Conservation (phyloP, 768 basidiomycete species). For the Kwoniella botswanensis region DNA sequence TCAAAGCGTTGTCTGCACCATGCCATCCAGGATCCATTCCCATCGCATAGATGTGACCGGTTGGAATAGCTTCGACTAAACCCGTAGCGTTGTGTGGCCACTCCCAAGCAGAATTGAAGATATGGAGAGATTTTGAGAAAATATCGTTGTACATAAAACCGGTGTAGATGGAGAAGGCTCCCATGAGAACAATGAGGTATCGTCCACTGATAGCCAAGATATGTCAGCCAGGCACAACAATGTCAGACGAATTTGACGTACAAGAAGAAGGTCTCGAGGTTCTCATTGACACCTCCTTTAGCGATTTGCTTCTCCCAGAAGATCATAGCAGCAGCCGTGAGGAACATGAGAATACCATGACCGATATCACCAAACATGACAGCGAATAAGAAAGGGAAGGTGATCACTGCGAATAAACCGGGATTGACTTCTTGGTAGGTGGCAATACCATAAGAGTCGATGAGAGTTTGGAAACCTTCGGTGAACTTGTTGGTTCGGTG, state of each 20-base stretch:
- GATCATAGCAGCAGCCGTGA: slow-evolving; percentile 83
- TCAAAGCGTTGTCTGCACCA: slow-evolving; percentile 83
- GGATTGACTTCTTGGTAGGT: slow-evolving; percentile 97
- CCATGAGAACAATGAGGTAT: slow-evolving; percentile 98
- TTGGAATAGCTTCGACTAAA: slow-evolving; percentile 64
- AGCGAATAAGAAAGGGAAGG: slow-evolving; percentile 97
- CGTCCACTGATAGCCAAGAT: slow-evolving; percentile 70
- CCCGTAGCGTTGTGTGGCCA: slow-evolving; percentile 67
- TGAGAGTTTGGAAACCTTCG: slow-evolving; percentile 94
- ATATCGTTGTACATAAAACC: slow-evolving; percentile 99
- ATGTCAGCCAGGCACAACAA: slow-evolving; percentile 28
- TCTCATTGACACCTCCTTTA: slow-evolving; percentile 79
- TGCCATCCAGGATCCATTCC: slow-evolving; percentile 97
- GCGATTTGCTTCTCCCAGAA: slow-evolving; percentile 78
- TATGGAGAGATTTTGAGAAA: slow-evolving; percentile 86
- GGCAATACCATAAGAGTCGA: slow-evolving; percentile 95
- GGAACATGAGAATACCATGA: slow-evolving; percentile 82
- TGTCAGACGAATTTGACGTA: slow-evolving; percentile 61
- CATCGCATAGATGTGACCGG: slow-evolving; percentile 81
- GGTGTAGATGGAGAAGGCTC: slow-evolving; percentile 93
- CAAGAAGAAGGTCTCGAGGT: slow-evolving; percentile 89
- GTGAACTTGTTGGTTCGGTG: slow-evolving; percentile 95
- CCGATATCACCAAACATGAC: slow-evolving; percentile 99
- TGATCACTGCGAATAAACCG: slow-evolving; percentile 78
- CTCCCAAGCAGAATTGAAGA: slow-evolving; percentile 90